phyloP scores from a whole-genome alignment of 2,329 filamentous ascomycete species.

The Fusarium luffae region DNA sequence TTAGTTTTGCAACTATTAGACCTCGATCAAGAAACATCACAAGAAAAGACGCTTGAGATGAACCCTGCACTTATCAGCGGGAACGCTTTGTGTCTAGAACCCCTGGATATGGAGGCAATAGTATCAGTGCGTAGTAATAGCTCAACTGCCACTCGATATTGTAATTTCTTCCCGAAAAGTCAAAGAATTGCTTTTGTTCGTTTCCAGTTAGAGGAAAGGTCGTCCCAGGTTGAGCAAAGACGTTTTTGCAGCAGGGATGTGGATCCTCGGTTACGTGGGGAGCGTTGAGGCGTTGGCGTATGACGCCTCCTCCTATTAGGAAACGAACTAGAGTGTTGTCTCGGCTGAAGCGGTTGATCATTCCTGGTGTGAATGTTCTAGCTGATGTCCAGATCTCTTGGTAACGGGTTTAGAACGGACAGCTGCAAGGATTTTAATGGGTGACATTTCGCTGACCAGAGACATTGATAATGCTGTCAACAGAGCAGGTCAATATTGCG shows the following conservation, averaged over 20 bases:
- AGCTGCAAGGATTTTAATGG: neutral
- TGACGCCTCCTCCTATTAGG: constrained; percentile 23
- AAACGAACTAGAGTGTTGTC: constrained; percentile 1
- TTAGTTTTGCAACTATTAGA: constrained; percentile 6
- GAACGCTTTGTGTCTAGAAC: constrained; percentile 22
- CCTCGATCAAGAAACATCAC: constrained; percentile 4
- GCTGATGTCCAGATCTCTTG: constrained; percentile 15
- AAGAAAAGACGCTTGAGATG: constrained; percentile 3
- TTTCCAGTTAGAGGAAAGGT: constrained; percentile 3
- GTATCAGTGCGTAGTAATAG: constrained; percentile 7
- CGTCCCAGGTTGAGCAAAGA: constrained; percentile 1
- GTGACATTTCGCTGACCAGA: neutral
- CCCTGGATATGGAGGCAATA: constrained; percentile 3
- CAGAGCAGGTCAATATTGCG: neutral
- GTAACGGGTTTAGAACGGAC: constrained; percentile 6
- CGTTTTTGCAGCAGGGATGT: neutral
- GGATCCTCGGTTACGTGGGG: constrained; percentile 12
- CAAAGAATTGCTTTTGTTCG: neutral
- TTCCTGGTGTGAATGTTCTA: neutral
- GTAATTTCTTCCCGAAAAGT: constrained; percentile 1
- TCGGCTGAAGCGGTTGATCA: constrained; percentile 8
- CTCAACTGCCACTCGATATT: constrained; percentile 2
- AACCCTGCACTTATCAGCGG: constrained; percentile 16
- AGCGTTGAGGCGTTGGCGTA: constrained; percentile 26
- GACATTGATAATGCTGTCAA: neutral